These are phyloP conservation scores for Aspergillus unguis DNA, from an alignment of 2,329 filamentous ascomycete species.

Conservation along the genomic window DNA sequence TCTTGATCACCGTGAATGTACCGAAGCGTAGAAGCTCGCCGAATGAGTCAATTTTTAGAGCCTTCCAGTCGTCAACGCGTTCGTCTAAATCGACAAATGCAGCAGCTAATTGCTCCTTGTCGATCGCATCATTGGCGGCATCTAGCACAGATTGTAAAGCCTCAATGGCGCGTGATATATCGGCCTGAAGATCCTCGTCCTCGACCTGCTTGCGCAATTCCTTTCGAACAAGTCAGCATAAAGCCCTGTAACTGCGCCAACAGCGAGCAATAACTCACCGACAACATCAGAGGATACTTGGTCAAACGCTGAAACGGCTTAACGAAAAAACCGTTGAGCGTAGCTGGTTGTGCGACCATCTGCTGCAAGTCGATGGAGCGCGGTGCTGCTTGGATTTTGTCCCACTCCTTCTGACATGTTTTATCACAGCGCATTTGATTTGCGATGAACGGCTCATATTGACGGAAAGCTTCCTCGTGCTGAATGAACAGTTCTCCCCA, in stretches of 20 bases:
- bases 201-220: conserved; percentile 82
- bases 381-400: conserved; percentile 71
- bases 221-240: conserved; percentile 41
- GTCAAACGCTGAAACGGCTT: conserved; percentile 96
- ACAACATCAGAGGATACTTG: conserved; percentile 88
- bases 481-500: conserved; percentile 91
- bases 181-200: conserved; percentile 65
- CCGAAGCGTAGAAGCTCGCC: conserved; percentile 85
- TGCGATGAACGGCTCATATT: conserved; percentile 95
- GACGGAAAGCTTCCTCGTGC: conserved; percentile 82
- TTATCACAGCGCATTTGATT: conserved; percentile 90
- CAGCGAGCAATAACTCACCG: conserved; percentile 48
- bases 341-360: conserved; percentile 83
- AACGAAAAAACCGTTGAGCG: conserved; percentile 84
- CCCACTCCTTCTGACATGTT: conserved; percentile 78
- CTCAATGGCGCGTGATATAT: conserved; percentile 73
- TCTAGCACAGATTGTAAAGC: conserved; percentile 77
- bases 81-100: conserved; percentile 76
- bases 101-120: conserved; percentile 78
- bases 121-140: conserved; percentile 86
- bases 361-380: conserved; percentile 63
- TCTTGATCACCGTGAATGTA: conserved; percentile 85
- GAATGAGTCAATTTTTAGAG: conserved; percentile 84
- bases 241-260: not conserved
- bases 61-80: conserved; percentile 96